Percentiles rank a stretch among this genome's conserved stretches.
phyloP scores from a whole-genome alignment of 805 yeast species.

The Kuraishia ogatae region DNA sequence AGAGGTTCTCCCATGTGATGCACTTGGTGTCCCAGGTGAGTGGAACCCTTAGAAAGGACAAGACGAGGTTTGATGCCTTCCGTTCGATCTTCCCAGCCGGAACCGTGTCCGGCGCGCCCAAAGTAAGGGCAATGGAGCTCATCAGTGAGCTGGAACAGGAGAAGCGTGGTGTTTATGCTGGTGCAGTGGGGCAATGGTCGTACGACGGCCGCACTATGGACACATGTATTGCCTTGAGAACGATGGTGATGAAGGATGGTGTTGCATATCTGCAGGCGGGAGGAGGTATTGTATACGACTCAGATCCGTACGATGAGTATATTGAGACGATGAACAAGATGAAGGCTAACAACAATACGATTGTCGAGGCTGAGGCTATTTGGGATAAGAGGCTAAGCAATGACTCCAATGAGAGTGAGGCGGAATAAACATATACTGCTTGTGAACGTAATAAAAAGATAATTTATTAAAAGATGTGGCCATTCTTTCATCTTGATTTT shows the following conservation, averaged over 20 bases:
- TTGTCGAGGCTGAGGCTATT: conserved; percentile 82
- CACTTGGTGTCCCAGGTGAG: conserved; percentile 93
- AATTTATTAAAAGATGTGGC: too few species aligned
- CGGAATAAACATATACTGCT: conserved; percentile 8
- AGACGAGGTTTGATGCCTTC: conserved; percentile 93
- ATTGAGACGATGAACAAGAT: conserved; percentile 95
- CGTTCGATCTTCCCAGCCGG: conserved; percentile 99
- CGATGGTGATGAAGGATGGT: conserved; percentile 92
- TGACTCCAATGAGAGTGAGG: conserved; percentile 16
- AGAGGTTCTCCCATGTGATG: conserved; percentile 94
- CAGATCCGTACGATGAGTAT: conserved; percentile 93
- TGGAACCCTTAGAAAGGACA: conserved; percentile 77
- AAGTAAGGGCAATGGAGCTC: conserved; percentile 92
- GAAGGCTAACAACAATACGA: conserved; percentile 85
- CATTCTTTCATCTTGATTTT: too few species aligned
- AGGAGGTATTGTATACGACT: conserved; percentile 95
- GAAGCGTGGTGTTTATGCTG: conserved; percentile 95
- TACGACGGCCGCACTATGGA: conserved; percentile 94
- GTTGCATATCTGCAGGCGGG: conserved; percentile 95
- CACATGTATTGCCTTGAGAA: conserved; percentile 94
- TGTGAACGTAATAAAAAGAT: too few species aligned
- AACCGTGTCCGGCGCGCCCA: conserved; percentile 97
- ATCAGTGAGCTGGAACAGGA: conserved; percentile 86
- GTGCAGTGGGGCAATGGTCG: conserved; percentile 98
- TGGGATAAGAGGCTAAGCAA: conserved; percentile 45